phyloP scores from a whole-genome alignment of 2,329 filamentous ascomycete species.

The Gliomastix tumulicola region DNA sequence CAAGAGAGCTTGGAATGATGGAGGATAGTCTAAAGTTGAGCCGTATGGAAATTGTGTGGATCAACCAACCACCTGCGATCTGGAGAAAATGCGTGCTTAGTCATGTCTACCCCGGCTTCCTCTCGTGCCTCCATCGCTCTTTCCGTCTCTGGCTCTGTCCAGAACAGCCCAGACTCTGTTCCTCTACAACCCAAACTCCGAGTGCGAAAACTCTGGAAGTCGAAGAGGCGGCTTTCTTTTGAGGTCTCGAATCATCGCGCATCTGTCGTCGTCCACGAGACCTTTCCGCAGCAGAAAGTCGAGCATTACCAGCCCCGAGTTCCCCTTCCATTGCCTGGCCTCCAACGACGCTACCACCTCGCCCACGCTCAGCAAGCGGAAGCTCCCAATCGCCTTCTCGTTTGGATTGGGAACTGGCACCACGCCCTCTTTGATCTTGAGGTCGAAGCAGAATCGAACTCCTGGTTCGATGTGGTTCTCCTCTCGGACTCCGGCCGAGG shows the following conservation, averaged over 20 bases:
- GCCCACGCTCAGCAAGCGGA: slow-evolving; percentile 17
- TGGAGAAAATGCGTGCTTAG: no score
- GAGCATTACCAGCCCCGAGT: slow-evolving; percentile 29
- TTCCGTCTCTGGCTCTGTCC: no score
- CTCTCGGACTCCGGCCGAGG: slow-evolving; percentile 15
- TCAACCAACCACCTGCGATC: no score
- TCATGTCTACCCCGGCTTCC: no score
- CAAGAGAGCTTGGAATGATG: no score
- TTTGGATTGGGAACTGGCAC: slow-evolving; percentile 6
- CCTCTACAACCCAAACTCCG: no score
- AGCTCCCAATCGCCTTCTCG: slow-evolving; percentile 18
- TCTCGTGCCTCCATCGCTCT: no score
- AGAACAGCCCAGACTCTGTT: no score
- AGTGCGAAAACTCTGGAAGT: background rate
- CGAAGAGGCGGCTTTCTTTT: background rate
- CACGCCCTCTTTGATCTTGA: slow-evolving; percentile 14
- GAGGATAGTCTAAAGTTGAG: no score
- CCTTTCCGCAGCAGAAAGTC: slow-evolving; percentile 24
- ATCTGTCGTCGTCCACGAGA: slow-evolving; percentile 14
- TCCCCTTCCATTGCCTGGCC: slow-evolving; percentile 28
- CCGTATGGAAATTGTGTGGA: no score
- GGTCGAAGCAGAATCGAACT: slow-evolving; percentile 26
- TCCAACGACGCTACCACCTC: slow-evolving; percentile 18
- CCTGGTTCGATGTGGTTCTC: slow-evolving; percentile 26
- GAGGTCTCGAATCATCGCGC: background rate